phyloP scores from a whole-genome alignment of 495 filamentous ascomycete species.

The Copromyces sp. region DNA sequence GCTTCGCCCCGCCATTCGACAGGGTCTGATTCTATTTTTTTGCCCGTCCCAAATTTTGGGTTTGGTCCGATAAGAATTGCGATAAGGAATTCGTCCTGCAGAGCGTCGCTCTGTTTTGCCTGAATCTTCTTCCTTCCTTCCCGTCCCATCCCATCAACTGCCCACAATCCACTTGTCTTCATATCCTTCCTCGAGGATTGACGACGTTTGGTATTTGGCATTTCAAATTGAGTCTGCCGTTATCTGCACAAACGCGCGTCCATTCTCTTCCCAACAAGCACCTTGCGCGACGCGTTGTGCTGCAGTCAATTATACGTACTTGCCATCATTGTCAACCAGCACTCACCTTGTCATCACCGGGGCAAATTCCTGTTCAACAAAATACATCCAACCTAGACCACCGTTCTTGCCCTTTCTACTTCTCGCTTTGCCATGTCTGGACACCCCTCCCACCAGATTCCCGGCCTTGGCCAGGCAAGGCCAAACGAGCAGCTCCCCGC shows the following conservation, averaged over 20 bases:
- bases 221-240: background rate
- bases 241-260: background rate
- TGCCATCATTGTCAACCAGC: background rate
- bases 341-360: background rate
- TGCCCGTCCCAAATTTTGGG: conserved; percentile 1
- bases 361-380: background rate
- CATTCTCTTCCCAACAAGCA: background rate
- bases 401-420: background rate
- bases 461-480: conserved; percentile 26
- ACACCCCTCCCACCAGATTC: conserved; percentile 27
- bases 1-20: conserved; percentile 1
- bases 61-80: background rate
- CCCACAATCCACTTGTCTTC: background rate
- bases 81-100: background rate
- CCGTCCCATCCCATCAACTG: background rate
- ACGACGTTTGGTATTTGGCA: background rate
- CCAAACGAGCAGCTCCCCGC: conserved; percentile 17
- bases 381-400: background rate
- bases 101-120: background rate
- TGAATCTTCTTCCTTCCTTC: background rate
- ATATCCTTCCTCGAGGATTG: background rate
- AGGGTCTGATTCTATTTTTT: conserved; percentile 24
- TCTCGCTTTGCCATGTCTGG: conserved; percentile 31
- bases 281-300: background rate
- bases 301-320: background rate